Conservation (phyloP, 2,329 filamentous ascomycete genomes). For the Epichloe elymi region DNA sequence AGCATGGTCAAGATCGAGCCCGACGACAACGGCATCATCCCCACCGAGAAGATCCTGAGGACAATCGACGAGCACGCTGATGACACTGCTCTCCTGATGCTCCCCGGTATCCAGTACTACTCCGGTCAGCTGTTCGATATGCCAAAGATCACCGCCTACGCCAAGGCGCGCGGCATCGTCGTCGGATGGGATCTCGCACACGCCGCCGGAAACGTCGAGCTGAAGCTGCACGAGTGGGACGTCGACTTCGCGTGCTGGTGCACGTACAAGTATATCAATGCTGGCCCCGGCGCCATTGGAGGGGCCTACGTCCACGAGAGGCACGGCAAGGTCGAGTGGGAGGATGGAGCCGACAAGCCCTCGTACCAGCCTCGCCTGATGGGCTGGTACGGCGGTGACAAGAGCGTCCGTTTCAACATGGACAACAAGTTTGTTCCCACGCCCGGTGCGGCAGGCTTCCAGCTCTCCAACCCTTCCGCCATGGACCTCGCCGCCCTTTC, state of each 20-base stretch:
- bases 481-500: conserved; percentile 65
- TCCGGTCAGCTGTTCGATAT: conserved; percentile 85
- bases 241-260: conserved; percentile 92
- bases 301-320: conserved; percentile 73
- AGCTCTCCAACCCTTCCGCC: conserved; percentile 71
- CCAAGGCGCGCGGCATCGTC: conserved; percentile 54
- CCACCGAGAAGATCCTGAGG: conserved; percentile 57
- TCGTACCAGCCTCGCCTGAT: conserved; percentile 52
- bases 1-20: conserved; percentile 66
- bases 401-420: conserved; percentile 68
- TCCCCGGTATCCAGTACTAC: conserved; percentile 87
- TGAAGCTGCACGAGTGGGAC: conserved; percentile 74
- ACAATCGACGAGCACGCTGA: conserved; percentile 63
- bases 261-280: conserved; percentile 89
- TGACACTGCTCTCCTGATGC: conserved; percentile 60
- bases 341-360: conserved; percentile 21
- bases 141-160: conserved; percentile 61
- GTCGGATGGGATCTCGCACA: conserved; percentile 87
- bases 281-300: conserved; percentile 68
- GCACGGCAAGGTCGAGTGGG: conserved; percentile 44
- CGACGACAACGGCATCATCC: conserved; percentile 44
- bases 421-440: conserved; percentile 67
- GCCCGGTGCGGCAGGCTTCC: conserved; percentile 65
- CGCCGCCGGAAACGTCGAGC: conserved; percentile 69
- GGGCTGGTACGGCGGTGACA: conserved; percentile 83